A percentile compares a stretch with the other conserved stretches of the same genome.
These are phyloP conservation scores for Pythium apleroticum DNA, from an alignment of 352 stramenopile genomes.

Conservation along the genomic window DNA sequence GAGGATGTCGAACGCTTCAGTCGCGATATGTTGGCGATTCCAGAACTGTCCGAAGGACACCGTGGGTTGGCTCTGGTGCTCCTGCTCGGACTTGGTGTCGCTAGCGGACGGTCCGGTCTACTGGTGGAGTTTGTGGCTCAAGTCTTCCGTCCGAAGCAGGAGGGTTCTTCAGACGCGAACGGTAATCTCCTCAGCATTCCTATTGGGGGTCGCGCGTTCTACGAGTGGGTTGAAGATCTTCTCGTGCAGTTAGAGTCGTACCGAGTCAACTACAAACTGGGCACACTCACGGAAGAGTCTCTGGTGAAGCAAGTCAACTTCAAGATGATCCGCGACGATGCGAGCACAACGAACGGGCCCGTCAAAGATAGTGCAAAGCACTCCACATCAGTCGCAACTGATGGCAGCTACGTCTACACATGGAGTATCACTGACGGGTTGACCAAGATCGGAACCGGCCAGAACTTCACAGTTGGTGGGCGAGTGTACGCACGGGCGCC, in stretches of 20 bases:
- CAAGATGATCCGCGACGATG: conserved; percentile 26
- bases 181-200: not conserved
- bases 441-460: conserved; percentile 64
- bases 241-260: conserved; percentile 52
- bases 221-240: conserved; percentile 39
- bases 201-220: conserved; percentile 33
- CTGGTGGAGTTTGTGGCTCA: conserved; percentile 53
- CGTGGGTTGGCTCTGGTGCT: conserved; percentile 43
- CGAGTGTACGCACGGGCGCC: conserved; percentile 52
- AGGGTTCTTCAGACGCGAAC: not conserved
- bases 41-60: conserved; percentile 28
- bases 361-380: conserved; percentile 27
- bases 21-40: conserved; percentile 30
- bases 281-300: conserved; percentile 41
- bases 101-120: conserved; percentile 45
- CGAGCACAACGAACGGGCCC: not conserved
- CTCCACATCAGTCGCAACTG: conserved; percentile 40
- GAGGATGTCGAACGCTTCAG: conserved; percentile 56
- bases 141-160: conserved; percentile 16
- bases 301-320: conserved; percentile 50
- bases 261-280: conserved; percentile 51
- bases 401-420: conserved; percentile 68
- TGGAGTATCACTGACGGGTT: conserved; percentile 51
- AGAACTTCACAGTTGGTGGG: conserved; percentile 72
- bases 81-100: conserved; percentile 54